Evolutionary conservation across 1,284 basidiomycete species (phyloP), one percentile per base, ranked within the genome.

Genomic region (Grifola frondosa): DNA sequence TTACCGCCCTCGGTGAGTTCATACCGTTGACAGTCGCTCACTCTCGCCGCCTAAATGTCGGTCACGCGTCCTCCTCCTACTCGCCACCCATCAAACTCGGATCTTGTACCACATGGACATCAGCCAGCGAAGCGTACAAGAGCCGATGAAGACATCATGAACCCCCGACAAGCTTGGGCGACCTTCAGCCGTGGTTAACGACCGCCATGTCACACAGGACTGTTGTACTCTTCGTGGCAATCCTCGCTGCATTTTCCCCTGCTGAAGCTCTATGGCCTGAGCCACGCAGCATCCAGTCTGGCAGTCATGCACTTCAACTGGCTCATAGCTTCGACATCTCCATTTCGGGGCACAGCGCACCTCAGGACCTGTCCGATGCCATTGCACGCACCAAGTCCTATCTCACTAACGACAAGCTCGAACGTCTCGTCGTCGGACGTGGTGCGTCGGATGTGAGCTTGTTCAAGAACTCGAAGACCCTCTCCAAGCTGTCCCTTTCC

Each of bases 221-320:
- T 16, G 36, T 42, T 23, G 11, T 55, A 26, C 30, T 54, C 25
- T 48, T 60, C 35, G 48, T 52, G 22, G 49, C 57, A 16, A 40
- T 63, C 44, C 35, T 63, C 26, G 54, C 57, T 21, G 48, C 47
- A 7, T 41, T 46, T 44, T 37, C 58, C 15, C 59, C 59, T 13
- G 60, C 43, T 1, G 25, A 48, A 30, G 70, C 70, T 4, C 64
- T 81, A 37, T 88, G 86, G 85, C 85, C 86, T 9, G 70, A 77
- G 30, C 88, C 88, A 0, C 62, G 68, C 11, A 59, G 57, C 4
- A 60, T 84, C 34, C 47, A 66, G 16, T 71, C 74, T 0, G 86
- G 85, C 17, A 60, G 67, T 0, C 67, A 69, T 0, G 57, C 77
- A 1, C 65, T 89, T 31, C 68, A 68, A 9, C 71, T 89, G 30